Conservation (phyloP, 352 stramenopile species). For the Phytophthora pinifolia region DNA sequence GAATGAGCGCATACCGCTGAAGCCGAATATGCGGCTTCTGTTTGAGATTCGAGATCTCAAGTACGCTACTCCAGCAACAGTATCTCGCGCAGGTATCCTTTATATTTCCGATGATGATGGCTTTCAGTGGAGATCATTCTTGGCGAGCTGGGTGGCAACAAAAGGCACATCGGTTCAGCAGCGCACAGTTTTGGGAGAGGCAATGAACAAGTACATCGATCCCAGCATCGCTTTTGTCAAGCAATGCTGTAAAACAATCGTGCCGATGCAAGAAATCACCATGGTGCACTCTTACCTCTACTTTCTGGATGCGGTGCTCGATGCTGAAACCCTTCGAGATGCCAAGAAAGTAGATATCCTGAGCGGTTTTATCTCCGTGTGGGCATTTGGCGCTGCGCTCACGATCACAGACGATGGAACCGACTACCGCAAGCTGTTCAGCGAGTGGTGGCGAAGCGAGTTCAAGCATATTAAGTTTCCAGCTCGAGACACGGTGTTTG, state of each 20-base stretch:
- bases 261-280: slow-evolving; percentile 91
- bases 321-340: slow-evolving; percentile 61
- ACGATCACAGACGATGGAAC: slow-evolving; percentile 92
- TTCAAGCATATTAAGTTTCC: slow-evolving; percentile 96
- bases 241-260: slow-evolving; percentile 86
- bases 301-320: slow-evolving; percentile 88
- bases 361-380: slow-evolving; percentile 93
- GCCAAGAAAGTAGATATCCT: slow-evolving; percentile 76
- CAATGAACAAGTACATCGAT: slow-evolving; percentile 88
- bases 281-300: slow-evolving; percentile 92
- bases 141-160: slow-evolving; percentile 90
- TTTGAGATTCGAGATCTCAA: slow-evolving; percentile 96
- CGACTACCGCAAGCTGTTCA: slow-evolving; percentile 94
- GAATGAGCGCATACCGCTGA: slow-evolving; percentile 96
- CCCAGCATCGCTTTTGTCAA: slow-evolving; percentile 85
- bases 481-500: slow-evolving; percentile 93
- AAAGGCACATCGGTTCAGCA: slow-evolving; percentile 63
- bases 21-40: slow-evolving; percentile 93
- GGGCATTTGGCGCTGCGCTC: slow-evolving; percentile 90
- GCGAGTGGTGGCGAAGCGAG: slow-evolving; percentile 92
- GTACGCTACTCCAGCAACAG: slow-evolving; percentile 94
- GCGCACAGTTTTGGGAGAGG: slow-evolving; percentile 50
- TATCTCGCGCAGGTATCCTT: slow-evolving; percentile 94
- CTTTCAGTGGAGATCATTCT: slow-evolving; percentile 92
- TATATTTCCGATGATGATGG: slow-evolving; percentile 93